Evolutionary conservation across 2,329 filamentous ascomycete species (phyloP).

Genomic region (Aspergillus aculeatinus): DNA sequence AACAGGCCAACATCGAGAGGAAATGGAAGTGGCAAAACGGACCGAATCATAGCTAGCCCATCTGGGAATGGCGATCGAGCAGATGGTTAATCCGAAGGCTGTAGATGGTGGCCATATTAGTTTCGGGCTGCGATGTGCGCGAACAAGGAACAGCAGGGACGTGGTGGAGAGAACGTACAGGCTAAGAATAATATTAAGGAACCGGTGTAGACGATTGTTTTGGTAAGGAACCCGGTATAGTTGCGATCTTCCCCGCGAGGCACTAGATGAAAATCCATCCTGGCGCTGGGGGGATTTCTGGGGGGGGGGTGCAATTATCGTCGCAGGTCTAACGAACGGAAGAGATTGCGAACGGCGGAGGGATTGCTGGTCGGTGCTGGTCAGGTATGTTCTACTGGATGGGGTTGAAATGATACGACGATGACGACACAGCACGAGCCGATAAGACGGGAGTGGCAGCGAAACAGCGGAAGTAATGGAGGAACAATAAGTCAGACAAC

Average conservation of each 20-base stretch:
- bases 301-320: not conserved
- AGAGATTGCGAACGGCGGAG: not conserved
- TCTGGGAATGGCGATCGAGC: conserved; percentile 48
- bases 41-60: conserved; percentile 52
- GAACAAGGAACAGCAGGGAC: not conserved
- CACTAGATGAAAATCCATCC: conserved; percentile 46
- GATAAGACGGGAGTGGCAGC: not conserved
- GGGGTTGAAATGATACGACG: not conserved
- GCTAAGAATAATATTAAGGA: conserved; percentile 47
- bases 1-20: too few species aligned
- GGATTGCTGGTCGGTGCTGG: too few species aligned
- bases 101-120: not conserved
- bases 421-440: not conserved
- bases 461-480: not conserved
- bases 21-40: conserved; percentile 9
- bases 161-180: conserved; percentile 31
- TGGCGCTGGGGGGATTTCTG: conserved; percentile 9
- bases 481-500: not conserved
- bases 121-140: too few species aligned
- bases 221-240: conserved; percentile 50
- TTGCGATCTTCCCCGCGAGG: conserved; percentile 45
- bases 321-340: not conserved
- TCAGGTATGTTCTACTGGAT: too few species aligned
- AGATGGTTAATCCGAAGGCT: conserved; percentile 48
- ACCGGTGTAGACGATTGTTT: conserved; percentile 48